phyloP scores from a whole-genome alignment of 495 filamentous ascomycete species.

The Penicillium silybi region DNA sequence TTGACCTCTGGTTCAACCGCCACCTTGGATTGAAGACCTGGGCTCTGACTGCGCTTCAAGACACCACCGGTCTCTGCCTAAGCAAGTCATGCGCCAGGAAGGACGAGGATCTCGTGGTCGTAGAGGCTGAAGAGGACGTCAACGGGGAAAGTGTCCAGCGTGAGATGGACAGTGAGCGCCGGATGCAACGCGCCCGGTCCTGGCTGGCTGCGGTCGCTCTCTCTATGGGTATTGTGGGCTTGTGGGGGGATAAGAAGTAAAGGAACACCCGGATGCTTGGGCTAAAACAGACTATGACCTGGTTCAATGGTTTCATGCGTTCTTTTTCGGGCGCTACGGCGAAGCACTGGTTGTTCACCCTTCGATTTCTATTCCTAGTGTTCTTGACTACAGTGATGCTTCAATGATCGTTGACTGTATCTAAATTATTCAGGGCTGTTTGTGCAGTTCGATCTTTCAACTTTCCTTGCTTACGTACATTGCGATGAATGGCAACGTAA shows the following conservation, averaged over 20 bases:
- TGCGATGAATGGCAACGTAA: neutral
- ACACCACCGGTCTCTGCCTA: conserved; percentile 21
- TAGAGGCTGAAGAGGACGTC: conserved; percentile 52
- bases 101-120: conserved; percentile 61
- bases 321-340: neutral
- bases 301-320: neutral
- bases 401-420: neutral
- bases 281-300: neutral
- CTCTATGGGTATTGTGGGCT: conserved; percentile 71
- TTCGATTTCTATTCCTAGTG: neutral
- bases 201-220: conserved; percentile 64
- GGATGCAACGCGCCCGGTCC: conserved; percentile 56
- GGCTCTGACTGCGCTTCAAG: conserved; percentile 22
- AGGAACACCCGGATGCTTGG: too few relatives aligned
- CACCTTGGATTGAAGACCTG: conserved; percentile 30
- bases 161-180: conserved; percentile 63
- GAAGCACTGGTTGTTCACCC: conserved; percentile 6
- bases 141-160: conserved; percentile 80
- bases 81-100: conserved; percentile 47
- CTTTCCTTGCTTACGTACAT: neutral
- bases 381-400: neutral
- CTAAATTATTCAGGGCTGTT: too few relatives aligned
- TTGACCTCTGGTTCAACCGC: conserved; percentile 52
- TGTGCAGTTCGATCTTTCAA: too few relatives aligned
- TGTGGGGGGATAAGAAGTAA: conserved; percentile 76